Conservation (phyloP, 768 basidiomycete genomes). For the Trametes cubensis region DNA sequence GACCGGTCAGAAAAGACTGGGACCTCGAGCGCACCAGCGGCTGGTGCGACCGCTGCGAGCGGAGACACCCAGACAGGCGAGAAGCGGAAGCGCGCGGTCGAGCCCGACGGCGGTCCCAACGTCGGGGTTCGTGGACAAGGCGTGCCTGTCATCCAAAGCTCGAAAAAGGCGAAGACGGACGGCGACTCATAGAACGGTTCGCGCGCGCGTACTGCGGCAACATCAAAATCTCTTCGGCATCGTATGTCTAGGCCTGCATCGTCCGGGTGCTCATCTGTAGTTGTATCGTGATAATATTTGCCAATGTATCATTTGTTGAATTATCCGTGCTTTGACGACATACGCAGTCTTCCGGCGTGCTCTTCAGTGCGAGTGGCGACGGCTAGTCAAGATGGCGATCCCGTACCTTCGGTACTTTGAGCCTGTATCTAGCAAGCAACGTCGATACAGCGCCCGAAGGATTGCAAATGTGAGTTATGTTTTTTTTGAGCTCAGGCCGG, state of each 20-base stretch:
- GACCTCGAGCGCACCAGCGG: conserved; percentile 14
- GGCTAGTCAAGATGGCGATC: too few relatives aligned
- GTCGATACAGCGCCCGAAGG: neutral
- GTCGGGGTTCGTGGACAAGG: conserved; percentile 63
- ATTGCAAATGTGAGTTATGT: too few relatives aligned
- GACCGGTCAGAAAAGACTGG: conserved; percentile 23
- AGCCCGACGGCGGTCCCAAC: conserved; percentile 78
- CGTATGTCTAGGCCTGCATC: neutral
- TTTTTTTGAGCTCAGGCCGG: too few relatives aligned
- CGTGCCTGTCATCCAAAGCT: conserved; percentile 49
- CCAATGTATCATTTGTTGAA: conserved; percentile 6
- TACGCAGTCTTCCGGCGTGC: neutral
- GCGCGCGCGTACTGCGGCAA: too few relatives aligned
- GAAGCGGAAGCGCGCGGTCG: conserved; percentile 76
- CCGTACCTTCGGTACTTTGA: too few relatives aligned
- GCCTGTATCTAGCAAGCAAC: neutral
- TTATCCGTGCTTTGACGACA: conserved; percentile 3
- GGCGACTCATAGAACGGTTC: conserved; percentile 27
- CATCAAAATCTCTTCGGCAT: neutral
- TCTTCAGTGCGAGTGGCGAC: too few relatives aligned
- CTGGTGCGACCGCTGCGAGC: conserved; percentile 26
- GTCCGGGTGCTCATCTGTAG: conserved; percentile 1
- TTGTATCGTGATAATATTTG: conserved; percentile 10
- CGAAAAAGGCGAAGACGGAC: conserved; percentile 49
- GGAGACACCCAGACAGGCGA: conserved; percentile 57